Conservation (phyloP, 495 filamentous ascomycete species). For the Talaromyces nanjingensis region DNA sequence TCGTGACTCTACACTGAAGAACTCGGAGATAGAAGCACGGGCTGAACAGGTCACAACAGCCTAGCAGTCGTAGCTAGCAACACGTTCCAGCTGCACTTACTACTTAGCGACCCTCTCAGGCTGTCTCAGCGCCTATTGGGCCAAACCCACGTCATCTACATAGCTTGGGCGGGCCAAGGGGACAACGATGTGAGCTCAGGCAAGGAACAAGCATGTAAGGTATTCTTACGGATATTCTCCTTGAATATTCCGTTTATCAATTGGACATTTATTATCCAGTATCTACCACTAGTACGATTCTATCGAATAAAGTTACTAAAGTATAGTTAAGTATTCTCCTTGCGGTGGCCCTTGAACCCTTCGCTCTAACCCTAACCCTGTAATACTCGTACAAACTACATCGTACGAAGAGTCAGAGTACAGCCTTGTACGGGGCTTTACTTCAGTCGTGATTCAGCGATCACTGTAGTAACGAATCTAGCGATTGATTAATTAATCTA, state of each 20-base stretch:
- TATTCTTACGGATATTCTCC: not conserved
- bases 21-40: not conserved
- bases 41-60: not conserved
- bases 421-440: not conserved
- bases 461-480: constrained; percentile 4
- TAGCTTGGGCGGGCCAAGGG: not conserved
- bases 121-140: not conserved
- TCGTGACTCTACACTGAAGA: too few species aligned
- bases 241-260: not conserved
- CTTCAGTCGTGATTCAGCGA: not conserved
- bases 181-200: not conserved
- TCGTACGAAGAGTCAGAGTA: not conserved
- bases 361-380: not conserved
- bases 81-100: not conserved
- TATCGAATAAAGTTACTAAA: not conserved
- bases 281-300: too few species aligned
- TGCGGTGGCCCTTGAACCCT: not conserved
- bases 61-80: not conserved
- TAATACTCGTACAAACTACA: not conserved
- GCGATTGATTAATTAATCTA: not conserved
- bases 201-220: constrained; percentile 3
- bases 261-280: too few species aligned
- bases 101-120: not conserved
- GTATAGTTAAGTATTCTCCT: not conserved
- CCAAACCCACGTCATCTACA: constrained; percentile 4